These are phyloP conservation scores for Camellia lanceoleosa DNA, from an alignment of 148 eudicot species.

Conservation along the genomic window DNA sequence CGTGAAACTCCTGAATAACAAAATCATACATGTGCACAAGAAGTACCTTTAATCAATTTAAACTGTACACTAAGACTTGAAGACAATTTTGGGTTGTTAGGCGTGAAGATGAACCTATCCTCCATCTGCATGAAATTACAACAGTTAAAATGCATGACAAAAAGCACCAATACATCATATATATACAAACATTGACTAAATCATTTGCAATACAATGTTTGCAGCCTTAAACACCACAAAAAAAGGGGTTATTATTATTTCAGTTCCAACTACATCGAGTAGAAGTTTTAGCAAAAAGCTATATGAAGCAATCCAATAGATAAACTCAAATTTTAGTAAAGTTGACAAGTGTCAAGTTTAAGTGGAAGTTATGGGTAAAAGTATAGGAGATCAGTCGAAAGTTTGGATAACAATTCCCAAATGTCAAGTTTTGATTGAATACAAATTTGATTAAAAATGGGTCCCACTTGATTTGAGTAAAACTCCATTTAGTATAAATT, in stretches of 20 bases:
- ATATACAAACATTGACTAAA: background rate
- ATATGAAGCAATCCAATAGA: background rate
- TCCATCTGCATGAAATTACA: slow-evolving; percentile 39
- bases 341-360: too few species aligned
- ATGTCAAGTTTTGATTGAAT: too few species aligned
- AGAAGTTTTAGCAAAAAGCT: too few species aligned
- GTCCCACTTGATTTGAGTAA: too few species aligned
- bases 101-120: slow-evolving; percentile 54
- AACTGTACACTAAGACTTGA: slow-evolving; percentile 45
- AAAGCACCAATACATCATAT: background rate
- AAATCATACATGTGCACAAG: background rate
- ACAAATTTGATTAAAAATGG: too few species aligned
- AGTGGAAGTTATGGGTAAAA: too few species aligned
- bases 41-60: slow-evolving; percentile 60
- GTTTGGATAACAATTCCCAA: too few species aligned
- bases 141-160: background rate
- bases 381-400: too few species aligned
- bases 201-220: background rate
- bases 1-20: background rate
- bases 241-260: too few species aligned
- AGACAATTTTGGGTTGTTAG: slow-evolving; percentile 55
- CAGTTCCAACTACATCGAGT: too few species aligned
- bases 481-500: too few species aligned
- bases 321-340: too few species aligned
- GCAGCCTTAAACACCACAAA: background rate